Evolutionary conservation across 2,329 filamentous ascomycete species (phyloP).

Genomic region (Colletotrichum gigasporum): DNA sequence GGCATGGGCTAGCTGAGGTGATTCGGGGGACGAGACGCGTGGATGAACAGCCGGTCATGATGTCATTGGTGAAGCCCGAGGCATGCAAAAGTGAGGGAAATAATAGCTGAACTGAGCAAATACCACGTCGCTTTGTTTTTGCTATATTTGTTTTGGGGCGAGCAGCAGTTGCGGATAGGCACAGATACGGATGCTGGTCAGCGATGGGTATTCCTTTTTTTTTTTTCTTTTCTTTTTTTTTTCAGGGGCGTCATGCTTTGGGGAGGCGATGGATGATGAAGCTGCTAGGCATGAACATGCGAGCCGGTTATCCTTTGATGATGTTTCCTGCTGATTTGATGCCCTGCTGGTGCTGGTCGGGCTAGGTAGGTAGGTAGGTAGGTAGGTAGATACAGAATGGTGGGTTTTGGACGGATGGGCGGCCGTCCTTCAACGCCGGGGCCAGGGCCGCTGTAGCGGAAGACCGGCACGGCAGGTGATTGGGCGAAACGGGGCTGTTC

Average conservation of each 20-base stretch:
- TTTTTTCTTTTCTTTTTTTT: too few species aligned
- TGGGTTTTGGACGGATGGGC: not conserved
- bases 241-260: too few species aligned
- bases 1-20: constrained; percentile 8
- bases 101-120: not conserved
- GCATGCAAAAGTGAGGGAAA: constrained; percentile 18
- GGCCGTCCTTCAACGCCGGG: not conserved
- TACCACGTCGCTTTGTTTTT: too few species aligned
- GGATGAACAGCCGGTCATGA: constrained; percentile 17
- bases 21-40: not conserved
- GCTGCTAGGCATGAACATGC: constrained; percentile 3
- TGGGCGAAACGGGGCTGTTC: constrained; percentile 1
- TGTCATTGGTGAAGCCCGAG: constrained; percentile 23
- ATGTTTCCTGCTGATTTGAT: not conserved
- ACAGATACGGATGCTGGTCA: too few species aligned
- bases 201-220: too few species aligned
- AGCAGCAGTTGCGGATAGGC: too few species aligned
- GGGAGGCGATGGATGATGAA: too few species aligned
- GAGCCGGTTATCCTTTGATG: constrained; percentile 21
- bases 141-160: not conserved
- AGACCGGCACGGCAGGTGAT: constrained; percentile 25
- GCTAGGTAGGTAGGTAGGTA: not conserved
- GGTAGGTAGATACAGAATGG: not conserved
- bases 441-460: not conserved
- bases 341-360: not conserved